A percentile compares a stretch with the other conserved stretches of the same genome.
These are phyloP conservation scores for Ministeria vibrans DNA, from an alignment of 78 protist species.

Conservation along the genomic window DNA sequence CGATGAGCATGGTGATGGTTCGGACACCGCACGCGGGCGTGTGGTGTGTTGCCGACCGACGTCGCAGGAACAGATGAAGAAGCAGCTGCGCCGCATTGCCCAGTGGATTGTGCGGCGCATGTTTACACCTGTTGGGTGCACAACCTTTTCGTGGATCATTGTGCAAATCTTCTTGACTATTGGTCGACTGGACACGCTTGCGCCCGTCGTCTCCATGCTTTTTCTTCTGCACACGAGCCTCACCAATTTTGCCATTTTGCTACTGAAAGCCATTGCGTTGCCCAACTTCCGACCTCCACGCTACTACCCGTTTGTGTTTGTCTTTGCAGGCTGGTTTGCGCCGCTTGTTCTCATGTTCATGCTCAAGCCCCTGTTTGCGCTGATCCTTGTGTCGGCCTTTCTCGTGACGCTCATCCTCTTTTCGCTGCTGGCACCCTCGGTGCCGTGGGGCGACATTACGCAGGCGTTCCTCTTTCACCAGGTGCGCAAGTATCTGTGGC, in stretches of 20 bases:
- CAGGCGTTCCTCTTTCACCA: slow-evolving; percentile 38
- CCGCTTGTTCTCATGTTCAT: slow-evolving; percentile 19
- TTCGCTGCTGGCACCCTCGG: not conserved
- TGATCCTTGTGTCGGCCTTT: not conserved
- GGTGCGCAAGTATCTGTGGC: slow-evolving; percentile 32
- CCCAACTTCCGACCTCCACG: slow-evolving; percentile 40
- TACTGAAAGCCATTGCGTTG: not conserved
- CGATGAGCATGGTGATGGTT: too few species aligned
- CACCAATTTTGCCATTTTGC: slow-evolving; percentile 35
- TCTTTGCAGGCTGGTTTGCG: slow-evolving; percentile 28
- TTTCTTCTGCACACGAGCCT: slow-evolving; percentile 27
- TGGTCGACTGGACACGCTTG: slow-evolving; percentile 39
- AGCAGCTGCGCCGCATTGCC: too few species aligned
- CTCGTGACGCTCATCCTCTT: not conserved
- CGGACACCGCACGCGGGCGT: too few species aligned
- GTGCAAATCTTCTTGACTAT: too few species aligned
- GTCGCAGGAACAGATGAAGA: too few species aligned
- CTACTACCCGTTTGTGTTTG: not conserved
- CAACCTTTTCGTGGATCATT: too few species aligned
- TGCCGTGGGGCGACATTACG: slow-evolving; percentile 30
- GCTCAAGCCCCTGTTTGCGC: slow-evolving; percentile 7
- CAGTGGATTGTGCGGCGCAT: too few species aligned
- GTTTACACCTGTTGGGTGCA: too few species aligned
- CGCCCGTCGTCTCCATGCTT: slow-evolving; percentile 49
- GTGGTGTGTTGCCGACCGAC: too few species aligned